A percentile compares a stretch with the other conserved stretches of the same genome.
phyloP scores from a whole-genome alignment of 2,329 filamentous ascomycete species.

The Stagonosporopsis rhizophila region DNA sequence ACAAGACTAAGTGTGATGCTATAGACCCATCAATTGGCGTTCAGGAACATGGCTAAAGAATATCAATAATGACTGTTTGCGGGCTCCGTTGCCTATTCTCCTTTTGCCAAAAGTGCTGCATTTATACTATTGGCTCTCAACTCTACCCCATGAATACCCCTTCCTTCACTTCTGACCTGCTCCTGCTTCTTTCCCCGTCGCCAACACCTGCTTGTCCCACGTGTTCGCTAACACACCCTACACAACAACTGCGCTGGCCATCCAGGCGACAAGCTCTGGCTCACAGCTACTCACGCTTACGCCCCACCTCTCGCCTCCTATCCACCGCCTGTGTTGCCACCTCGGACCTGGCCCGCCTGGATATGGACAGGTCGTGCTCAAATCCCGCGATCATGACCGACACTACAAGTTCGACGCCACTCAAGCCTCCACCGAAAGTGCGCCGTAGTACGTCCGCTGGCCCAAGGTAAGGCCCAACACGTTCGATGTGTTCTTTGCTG shows the following conservation, averaged over 20 bases:
- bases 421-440: conserved; percentile 4
- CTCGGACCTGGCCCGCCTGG: background rate
- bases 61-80: conserved; percentile 1
- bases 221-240: background rate
- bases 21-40: conserved; percentile 23
- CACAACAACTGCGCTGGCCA: background rate
- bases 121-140: background rate
- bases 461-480: background rate
- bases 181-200: background rate
- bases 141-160: background rate
- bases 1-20: conserved; percentile 21
- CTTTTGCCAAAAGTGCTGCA: background rate
- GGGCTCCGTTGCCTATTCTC: background rate
- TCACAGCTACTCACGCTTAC: background rate
- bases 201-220: background rate
- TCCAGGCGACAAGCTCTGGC: background rate
- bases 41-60: conserved; percentile 6
- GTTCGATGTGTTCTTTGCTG: background rate
- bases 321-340: background rate
- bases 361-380: conserved; percentile 1
- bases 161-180: background rate
- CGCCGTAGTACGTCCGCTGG: conserved; percentile 4
- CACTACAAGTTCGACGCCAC: background rate
- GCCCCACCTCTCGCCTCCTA: background rate
- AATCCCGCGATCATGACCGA: background rate